phyloP scores from a whole-genome alignment of 1,284 basidiomycete species.

The Puccinia coronata region DNA sequence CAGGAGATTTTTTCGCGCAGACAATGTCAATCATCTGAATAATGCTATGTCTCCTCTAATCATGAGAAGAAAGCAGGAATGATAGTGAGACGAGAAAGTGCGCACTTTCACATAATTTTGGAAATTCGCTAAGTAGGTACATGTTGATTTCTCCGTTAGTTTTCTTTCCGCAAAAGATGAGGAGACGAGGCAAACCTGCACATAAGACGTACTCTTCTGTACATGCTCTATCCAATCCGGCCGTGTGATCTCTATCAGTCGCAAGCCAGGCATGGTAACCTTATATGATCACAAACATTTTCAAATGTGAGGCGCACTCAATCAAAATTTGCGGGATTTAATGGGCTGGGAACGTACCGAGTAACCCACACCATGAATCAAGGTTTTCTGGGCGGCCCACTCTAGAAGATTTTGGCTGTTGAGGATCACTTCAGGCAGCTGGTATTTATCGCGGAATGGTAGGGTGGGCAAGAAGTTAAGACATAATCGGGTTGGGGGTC shows the following conservation, averaged over 20 bases:
- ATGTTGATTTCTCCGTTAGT: slow-evolving; percentile 1
- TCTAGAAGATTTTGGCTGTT: slow-evolving; percentile 43
- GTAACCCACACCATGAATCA: slow-evolving; percentile 31
- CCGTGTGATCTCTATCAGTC: slow-evolving; percentile 49
- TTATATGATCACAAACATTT: neutral
- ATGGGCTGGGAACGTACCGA: slow-evolving; percentile 23
- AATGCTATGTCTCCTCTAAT: neutral
- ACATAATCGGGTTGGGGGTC: neutral
- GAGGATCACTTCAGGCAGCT: slow-evolving; percentile 46
- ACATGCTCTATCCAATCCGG: slow-evolving; percentile 50
- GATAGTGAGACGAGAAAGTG: neutral
- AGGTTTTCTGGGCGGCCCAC: slow-evolving; percentile 31
- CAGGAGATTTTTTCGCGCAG: neutral
- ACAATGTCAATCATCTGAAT: neutral
- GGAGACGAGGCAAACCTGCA: neutral
- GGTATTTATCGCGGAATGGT: neutral
- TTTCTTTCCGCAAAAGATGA: neutral
- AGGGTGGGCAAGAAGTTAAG: neutral
- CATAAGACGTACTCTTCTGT: slow-evolving; percentile 41
- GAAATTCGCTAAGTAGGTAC: slow-evolving; percentile 45
- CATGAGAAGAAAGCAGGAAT: neutral
- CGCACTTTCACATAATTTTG: slow-evolving; percentile 50
- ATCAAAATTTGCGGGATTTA: neutral
- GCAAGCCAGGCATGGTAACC: slow-evolving; percentile 44
- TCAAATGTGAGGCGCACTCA: no score